Evolutionary conservation across 1,284 basidiomycete species (phyloP).

Genomic region (Tilletia caries): DNA sequence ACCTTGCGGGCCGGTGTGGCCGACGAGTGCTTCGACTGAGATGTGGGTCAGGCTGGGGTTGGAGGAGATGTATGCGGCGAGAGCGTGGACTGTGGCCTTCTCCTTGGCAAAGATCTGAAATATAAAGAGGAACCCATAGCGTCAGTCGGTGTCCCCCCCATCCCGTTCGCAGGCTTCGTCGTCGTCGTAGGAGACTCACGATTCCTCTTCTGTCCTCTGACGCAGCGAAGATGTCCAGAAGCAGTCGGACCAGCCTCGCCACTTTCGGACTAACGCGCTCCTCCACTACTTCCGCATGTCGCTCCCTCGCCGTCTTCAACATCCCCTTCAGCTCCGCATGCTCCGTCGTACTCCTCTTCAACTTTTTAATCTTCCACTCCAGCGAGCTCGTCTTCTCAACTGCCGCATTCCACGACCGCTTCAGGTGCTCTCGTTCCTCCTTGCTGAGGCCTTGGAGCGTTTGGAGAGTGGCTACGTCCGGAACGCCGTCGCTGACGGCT

Average conservation of each 20-base stretch:
- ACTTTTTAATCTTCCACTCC: neutral
- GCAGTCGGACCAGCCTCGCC: neutral
- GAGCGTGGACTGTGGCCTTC: neutral
- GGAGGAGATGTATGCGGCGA: neutral
- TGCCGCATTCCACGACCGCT: neutral
- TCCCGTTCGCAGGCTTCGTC: too few species aligned
- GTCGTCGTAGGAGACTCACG: neutral
- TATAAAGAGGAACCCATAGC: neutral
- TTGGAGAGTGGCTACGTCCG: neutral
- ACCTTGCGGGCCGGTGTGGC: conserved; percentile 10
- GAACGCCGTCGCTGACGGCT: neutral
- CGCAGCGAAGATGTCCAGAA: neutral
- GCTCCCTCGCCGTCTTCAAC: neutral
- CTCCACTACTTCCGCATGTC: neutral
- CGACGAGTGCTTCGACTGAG: conserved; percentile 27
- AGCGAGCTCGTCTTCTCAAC: neutral
- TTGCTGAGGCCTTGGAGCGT: neutral
- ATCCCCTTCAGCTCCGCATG: neutral
- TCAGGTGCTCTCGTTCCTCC: neutral
- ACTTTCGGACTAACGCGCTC: neutral
- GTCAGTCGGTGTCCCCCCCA: neutral
- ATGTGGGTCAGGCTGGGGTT: too few species aligned
- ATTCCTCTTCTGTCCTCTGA: neutral
- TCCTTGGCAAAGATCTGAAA: conserved; percentile 4
- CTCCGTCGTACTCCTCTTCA: neutral